A percentile compares a stretch with the other conserved stretches of the same genome.
Conservation (phyloP, 2,329 filamentous ascomycete species). For the Fusarium keratoplasticum region DNA sequence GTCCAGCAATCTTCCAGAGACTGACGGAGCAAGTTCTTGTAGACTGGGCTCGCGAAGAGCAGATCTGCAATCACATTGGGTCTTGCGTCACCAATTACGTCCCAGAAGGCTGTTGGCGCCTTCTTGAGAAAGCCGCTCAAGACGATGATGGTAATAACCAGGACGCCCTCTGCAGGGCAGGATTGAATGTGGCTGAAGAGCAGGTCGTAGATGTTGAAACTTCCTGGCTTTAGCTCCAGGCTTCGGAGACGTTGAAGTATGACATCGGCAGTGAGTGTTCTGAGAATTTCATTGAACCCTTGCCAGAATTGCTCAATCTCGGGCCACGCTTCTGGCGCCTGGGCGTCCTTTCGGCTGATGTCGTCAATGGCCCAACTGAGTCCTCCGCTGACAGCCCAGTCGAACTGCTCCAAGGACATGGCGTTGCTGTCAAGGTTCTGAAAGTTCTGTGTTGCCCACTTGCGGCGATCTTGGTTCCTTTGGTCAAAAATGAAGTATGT, state of each 20-base stretch:
- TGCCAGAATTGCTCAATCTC: slow-evolving; percentile 82
- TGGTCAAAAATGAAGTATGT: slow-evolving; percentile 81
- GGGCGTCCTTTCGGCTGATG: slow-evolving; percentile 63
- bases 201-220: slow-evolving; percentile 74
- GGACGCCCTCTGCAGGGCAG: slow-evolving; percentile 65
- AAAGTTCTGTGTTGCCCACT: slow-evolving; percentile 55
- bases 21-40: slow-evolving; percentile 70
- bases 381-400: slow-evolving; percentile 85
- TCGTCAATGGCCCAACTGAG: slow-evolving; percentile 74
- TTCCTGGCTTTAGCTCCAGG: slow-evolving; percentile 73
- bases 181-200: slow-evolving; percentile 66
- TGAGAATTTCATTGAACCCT: slow-evolving; percentile 79
- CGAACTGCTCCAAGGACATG: slow-evolving; percentile 80
- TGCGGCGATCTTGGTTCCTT: slow-evolving; percentile 66
- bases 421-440: slow-evolving; percentile 65
- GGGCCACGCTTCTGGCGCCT: slow-evolving; percentile 50
- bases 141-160: slow-evolving; percentile 77
- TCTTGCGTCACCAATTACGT: slow-evolving; percentile 83
- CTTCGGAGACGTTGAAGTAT: slow-evolving; percentile 83
- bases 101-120: slow-evolving; percentile 86
- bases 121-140: slow-evolving; percentile 79
- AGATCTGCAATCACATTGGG: slow-evolving; percentile 86
- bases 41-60: slow-evolving; percentile 78
- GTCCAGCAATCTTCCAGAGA: slow-evolving; percentile 63
- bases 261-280: slow-evolving; percentile 76